Evolutionary conservation across 352 stramenopile species (phyloP).

Genomic region (Globisporangium paroecandrum): DNA sequence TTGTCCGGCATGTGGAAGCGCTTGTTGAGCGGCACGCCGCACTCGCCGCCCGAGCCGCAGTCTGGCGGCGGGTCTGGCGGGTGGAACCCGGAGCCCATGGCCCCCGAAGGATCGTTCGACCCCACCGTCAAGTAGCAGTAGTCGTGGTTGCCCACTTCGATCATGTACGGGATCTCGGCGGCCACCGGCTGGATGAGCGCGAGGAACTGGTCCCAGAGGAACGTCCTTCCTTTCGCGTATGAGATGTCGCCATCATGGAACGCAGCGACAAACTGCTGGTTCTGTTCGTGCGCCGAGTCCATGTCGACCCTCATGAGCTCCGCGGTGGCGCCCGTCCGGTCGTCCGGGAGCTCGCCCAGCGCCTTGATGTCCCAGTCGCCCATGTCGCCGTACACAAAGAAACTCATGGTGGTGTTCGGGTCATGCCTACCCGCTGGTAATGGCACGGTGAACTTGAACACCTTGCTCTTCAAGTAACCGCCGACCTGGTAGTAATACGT

Average conservation of each 20-base stretch:
- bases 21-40: background rate
- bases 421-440: background rate
- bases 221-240: background rate
- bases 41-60: background rate
- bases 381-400: background rate
- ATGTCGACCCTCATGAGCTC: conserved; percentile 1
- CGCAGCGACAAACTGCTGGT: background rate
- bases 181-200: background rate
- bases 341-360: background rate
- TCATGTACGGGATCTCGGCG: background rate
- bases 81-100: background rate
- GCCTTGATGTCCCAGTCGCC: conserved; percentile 14
- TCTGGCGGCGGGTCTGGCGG: background rate
- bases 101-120: background rate
- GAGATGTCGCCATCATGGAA: conserved; percentile 1
- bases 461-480: background rate
- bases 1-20: conserved; percentile 6
- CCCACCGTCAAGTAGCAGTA: background rate
- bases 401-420: background rate
- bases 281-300: background rate
- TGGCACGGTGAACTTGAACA: background rate
- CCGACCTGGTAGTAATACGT: background rate
- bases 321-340: background rate
- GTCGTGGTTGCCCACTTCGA: background rate
- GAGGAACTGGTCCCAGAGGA: background rate